These are phyloP conservation scores for Phytophthora melonis DNA, from an alignment of 352 stramenopile genomes.

Conservation along the genomic window DNA sequence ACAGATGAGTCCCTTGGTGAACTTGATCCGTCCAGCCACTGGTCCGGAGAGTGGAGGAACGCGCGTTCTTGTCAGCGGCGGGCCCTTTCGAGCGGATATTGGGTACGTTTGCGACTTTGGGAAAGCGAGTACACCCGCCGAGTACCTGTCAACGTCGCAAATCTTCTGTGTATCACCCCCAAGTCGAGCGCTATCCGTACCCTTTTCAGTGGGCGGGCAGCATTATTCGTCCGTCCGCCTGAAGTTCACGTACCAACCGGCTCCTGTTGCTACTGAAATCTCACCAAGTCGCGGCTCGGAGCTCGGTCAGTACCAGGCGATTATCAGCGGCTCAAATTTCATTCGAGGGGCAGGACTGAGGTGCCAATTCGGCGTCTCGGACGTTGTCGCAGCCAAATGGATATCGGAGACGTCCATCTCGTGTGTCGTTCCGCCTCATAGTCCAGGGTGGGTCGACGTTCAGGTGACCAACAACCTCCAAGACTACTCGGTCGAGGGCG, in stretches of 20 bases:
- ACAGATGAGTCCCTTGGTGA: conserved; percentile 18
- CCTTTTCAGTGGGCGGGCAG: conserved; percentile 34
- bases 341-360: conserved; percentile 36
- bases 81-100: conserved; percentile 29
- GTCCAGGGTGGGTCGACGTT: conserved; percentile 42
- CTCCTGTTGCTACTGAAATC: conserved; percentile 22
- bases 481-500: conserved; percentile 49
- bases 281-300: conserved; percentile 43
- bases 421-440: conserved; percentile 43
- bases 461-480: conserved; percentile 68
- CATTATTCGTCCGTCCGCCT: conserved; percentile 18
- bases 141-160: conserved; percentile 39
- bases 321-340: conserved; percentile 50
- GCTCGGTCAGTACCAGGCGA: conserved; percentile 34
- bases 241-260: conserved; percentile 37
- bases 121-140: conserved; percentile 14
- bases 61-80: conserved; percentile 44
- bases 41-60: conserved; percentile 52
- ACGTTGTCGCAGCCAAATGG: conserved; percentile 43
- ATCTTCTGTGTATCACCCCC: conserved; percentile 47
- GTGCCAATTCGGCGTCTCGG: conserved; percentile 55
- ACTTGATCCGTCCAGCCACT: conserved; percentile 40
- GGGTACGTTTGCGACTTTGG: conserved; percentile 46
- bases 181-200: conserved; percentile 24
- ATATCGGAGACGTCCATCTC: conserved; percentile 41